A percentile compares a stretch with the other conserved stretches of the same genome.
phyloP scores from a whole-genome alignment of 2,329 filamentous ascomycete species.

The Leptodontidium sp. region DNA sequence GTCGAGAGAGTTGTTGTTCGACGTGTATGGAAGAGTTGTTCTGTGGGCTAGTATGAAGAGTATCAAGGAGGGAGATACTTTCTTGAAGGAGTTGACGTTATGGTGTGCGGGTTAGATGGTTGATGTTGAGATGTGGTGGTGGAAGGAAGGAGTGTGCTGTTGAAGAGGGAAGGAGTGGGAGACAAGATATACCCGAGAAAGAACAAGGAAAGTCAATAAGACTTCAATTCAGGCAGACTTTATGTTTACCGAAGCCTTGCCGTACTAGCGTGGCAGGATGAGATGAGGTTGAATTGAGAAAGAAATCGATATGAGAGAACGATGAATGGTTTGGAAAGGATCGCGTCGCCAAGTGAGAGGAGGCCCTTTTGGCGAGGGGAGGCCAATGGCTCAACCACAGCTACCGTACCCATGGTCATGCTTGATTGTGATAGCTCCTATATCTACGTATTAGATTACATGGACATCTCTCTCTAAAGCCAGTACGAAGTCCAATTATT shows the following conservation, averaged over 20 bases:
- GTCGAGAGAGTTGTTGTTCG: neutral
- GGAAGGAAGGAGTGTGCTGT: constrained; percentile 1
- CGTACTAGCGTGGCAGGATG: neutral
- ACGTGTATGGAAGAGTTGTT: neutral
- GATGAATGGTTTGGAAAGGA: neutral
- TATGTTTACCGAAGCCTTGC: neutral
- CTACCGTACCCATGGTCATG: too few relatives aligned
- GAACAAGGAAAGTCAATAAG: constrained; percentile 9
- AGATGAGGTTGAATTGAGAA: neutral
- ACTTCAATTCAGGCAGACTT: constrained; percentile 5
- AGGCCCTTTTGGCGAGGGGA: neutral
- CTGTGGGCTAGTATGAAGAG: neutral
- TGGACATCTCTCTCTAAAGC: neutral
- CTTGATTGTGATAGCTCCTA: neutral
- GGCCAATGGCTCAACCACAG: neutral
- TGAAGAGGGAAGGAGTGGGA: constrained; percentile 20
- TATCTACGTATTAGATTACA: too few relatives aligned
- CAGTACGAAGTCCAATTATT: neutral
- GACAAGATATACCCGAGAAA: constrained; percentile 12
- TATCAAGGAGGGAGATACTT: neutral
- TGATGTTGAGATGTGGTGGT: neutral
- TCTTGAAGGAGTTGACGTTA: too few relatives aligned
- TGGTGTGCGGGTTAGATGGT: too few relatives aligned
- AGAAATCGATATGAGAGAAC: neutral
- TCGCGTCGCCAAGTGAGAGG: neutral